Evolutionary conservation across 73 alveolate genomes (phyloP).

Genomic region (Breviolum minutum): DNA sequence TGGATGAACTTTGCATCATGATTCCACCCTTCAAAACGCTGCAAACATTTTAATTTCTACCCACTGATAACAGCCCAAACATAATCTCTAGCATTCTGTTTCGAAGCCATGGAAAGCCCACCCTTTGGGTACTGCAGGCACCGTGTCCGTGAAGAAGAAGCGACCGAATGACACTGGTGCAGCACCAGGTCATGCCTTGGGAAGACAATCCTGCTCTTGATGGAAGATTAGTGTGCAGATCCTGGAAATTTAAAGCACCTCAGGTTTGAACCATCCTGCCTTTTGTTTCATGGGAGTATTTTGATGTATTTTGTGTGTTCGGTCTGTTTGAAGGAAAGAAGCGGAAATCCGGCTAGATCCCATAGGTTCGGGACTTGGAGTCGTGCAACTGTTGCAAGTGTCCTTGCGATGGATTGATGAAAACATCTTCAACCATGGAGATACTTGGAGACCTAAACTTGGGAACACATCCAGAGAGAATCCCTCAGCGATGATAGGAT

Average conservation of each 20-base stretch:
- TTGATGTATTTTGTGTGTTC: not conserved
- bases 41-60: not conserved
- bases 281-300: not conserved
- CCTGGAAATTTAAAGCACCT: not conserved
- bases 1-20: not conserved
- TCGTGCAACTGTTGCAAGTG: not conserved
- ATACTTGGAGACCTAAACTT: too few relatives aligned
- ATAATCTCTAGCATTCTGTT: not conserved
- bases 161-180: slow-evolving; percentile 24
- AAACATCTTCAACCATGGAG: too few relatives aligned
- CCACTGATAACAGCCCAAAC: not conserved
- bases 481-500: too few relatives aligned
- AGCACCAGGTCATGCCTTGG: not conserved
- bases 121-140: slow-evolving; percentile 11
- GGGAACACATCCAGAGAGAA: too few relatives aligned
- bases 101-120: not conserved
- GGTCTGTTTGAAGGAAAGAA: not conserved
- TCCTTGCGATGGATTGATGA: too few relatives aligned
- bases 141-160: slow-evolving; percentile 88
- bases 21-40: not conserved
- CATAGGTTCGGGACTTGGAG: not conserved
- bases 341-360: slow-evolving; percentile 27
- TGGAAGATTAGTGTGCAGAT: not conserved
- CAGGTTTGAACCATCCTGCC: not conserved
- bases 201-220: not conserved